Conservation (phyloP, 1,284 basidiomycete genomes). For the Ceratobasidium papillatum region DNA sequence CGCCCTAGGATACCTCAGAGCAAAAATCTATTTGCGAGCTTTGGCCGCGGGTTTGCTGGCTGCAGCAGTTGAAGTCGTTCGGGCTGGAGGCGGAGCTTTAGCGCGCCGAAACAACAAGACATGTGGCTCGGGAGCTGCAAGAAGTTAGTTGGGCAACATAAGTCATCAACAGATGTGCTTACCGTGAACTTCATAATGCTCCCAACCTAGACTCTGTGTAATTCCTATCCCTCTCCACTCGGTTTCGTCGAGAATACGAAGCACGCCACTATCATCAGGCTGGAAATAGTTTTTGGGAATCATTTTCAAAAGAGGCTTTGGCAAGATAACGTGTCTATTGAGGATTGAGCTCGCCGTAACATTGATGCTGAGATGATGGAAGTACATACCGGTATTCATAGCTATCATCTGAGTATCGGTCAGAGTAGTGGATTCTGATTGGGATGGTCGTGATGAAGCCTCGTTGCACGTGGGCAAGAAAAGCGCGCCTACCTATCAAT, state of each 20-base stretch:
- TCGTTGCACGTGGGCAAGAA: slow-evolving; percentile 34
- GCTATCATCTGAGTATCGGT: slow-evolving; percentile 81
- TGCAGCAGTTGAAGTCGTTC: background rate
- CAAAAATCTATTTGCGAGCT: slow-evolving; percentile 34
- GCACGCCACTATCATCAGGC: slow-evolving; percentile 71
- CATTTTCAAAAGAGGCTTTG: slow-evolving; percentile 86
- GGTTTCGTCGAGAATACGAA: slow-evolving; percentile 82
- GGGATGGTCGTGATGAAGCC: slow-evolving; percentile 33
- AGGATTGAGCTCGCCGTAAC: background rate
- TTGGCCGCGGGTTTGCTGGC: slow-evolving; percentile 22
- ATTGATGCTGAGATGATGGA: background rate
- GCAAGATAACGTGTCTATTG: slow-evolving; percentile 84
- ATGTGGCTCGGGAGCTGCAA: slow-evolving; percentile 83
- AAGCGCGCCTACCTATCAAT: slow-evolving; percentile 63
- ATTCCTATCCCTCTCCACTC: slow-evolving; percentile 98
- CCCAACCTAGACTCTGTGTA: slow-evolving; percentile 95
- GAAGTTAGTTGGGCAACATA: slow-evolving; percentile 7
- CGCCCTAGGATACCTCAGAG: background rate
- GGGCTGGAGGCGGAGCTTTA: slow-evolving; percentile 19
- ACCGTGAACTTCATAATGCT: slow-evolving; percentile 98
- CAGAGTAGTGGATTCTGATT: slow-evolving; percentile 80
- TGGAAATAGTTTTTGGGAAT: slow-evolving; percentile 81
- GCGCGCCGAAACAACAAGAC: slow-evolving; percentile 79
- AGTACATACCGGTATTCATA: slow-evolving; percentile 61
- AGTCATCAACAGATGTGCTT: slow-evolving; percentile 49